Evolutionary conservation across 495 filamentous ascomycete species (phyloP).

Genomic region (Jackrogersella multiformis): DNA sequence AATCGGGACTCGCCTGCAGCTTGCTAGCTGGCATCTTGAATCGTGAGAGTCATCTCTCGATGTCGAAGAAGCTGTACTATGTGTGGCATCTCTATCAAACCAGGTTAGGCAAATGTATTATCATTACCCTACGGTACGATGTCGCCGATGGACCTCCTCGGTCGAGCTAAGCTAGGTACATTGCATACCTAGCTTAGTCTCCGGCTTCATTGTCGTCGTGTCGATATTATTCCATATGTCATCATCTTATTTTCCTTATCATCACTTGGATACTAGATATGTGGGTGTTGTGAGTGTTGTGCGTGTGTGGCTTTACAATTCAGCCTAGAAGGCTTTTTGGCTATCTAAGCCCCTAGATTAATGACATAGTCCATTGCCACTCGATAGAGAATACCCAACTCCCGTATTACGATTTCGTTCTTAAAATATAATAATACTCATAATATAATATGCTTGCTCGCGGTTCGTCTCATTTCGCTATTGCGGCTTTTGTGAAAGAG

Average conservation of each 20-base stretch:
- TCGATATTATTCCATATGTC: conserved; percentile 26
- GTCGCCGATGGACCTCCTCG: conserved; percentile 33
- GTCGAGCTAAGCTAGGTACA: conserved; percentile 32
- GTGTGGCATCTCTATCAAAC: conserved; percentile 27
- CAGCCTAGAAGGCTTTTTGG: conserved; percentile 33
- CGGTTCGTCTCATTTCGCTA: conserved; percentile 19
- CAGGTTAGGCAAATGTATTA: conserved; percentile 29
- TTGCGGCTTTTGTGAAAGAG: conserved; percentile 23
- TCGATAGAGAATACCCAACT: conserved; percentile 12
- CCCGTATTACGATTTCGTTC: conserved; percentile 13
- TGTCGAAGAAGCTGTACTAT: conserved; percentile 21
- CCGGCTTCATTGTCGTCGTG: conserved; percentile 11
- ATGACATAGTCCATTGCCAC: conserved; percentile 15
- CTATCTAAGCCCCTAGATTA: conserved; percentile 23
- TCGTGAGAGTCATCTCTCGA: conserved; percentile 19
- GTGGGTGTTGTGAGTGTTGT: no score
- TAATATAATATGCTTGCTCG: conserved; percentile 18
- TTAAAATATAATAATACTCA: conserved; percentile 23
- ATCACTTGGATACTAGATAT: conserved; percentile 34
- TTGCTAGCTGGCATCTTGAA: conserved; percentile 15
- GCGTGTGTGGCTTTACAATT: conserved; percentile 17
- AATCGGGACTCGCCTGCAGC: conserved; percentile 40
- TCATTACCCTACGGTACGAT: conserved; percentile 22
- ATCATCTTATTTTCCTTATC: conserved; percentile 12
- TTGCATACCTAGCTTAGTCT: conserved; percentile 19